These are phyloP conservation scores for Wakefieldia striispora DNA, from an alignment of 768 basidiomycete species.

Conservation along the genomic window DNA sequence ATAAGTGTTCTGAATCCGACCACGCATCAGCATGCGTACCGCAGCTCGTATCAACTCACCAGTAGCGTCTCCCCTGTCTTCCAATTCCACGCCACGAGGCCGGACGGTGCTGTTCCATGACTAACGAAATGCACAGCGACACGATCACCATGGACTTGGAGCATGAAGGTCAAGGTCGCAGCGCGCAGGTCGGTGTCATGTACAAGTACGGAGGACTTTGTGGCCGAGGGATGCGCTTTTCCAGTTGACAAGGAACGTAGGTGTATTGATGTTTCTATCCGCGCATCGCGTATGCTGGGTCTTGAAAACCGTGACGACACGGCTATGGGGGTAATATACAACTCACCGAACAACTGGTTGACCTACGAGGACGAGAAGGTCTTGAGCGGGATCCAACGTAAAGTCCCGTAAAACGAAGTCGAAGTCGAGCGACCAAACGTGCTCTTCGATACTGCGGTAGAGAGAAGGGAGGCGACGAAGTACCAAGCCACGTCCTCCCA, in stretches of 20 bases:
- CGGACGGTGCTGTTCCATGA: constrained; percentile 34
- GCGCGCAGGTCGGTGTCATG: constrained; percentile 20
- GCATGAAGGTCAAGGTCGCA: constrained; percentile 35
- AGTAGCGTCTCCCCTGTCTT: constrained; percentile 48
- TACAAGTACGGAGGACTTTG: constrained; percentile 31
- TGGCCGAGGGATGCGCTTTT: constrained; percentile 43
- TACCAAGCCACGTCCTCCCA: constrained; percentile 29
- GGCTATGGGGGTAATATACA: not conserved
- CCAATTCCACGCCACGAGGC: constrained; percentile 68
- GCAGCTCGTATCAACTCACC: constrained; percentile 36
- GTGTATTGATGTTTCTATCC: constrained; percentile 36
- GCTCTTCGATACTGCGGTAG: constrained; percentile 44
- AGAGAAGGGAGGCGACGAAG: constrained; percentile 52
- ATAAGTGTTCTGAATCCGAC: constrained; percentile 21
- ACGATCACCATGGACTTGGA: constrained; percentile 56
- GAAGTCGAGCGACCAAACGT: constrained; percentile 42
- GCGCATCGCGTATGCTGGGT: constrained; percentile 6
- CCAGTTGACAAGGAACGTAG: constrained; percentile 46
- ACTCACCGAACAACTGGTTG: constrained; percentile 34
- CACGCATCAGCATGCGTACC: not conserved
- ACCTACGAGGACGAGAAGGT: constrained; percentile 56
- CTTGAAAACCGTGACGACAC: constrained; percentile 13
- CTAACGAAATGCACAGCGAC: constrained; percentile 49
- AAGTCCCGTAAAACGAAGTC: constrained; percentile 51
- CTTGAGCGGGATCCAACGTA: constrained; percentile 64